Conservation (phyloP, 768 basidiomycete species). For the Coprinopsis marcescibilis region DNA sequence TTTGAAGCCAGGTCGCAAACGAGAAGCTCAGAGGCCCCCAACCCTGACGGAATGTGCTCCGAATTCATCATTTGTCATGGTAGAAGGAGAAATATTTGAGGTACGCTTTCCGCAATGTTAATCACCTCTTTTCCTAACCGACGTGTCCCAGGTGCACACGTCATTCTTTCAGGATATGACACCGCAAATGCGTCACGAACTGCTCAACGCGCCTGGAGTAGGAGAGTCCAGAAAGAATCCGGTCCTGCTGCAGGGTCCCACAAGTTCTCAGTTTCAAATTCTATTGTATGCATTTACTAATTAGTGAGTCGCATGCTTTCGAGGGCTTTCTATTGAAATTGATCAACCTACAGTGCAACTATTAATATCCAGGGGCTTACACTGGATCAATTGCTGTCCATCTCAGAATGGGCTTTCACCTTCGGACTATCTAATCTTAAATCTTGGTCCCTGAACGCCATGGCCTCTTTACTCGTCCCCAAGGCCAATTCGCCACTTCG, state of each 20-base stretch:
- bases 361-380: slow-evolving; percentile 21
- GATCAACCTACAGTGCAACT: slow-evolving; percentile 19
- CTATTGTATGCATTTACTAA: slow-evolving; percentile 34
- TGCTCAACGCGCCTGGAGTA: slow-evolving; percentile 11
- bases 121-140: background rate
- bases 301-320: slow-evolving; percentile 25
- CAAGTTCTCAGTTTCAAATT: slow-evolving; percentile 30
- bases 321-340: slow-evolving; percentile 12
- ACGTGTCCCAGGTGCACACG: slow-evolving; percentile 12
- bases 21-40: too few relatives aligned
- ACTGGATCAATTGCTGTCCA: slow-evolving; percentile 30
- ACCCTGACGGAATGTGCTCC: too few relatives aligned
- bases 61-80: too few relatives aligned
- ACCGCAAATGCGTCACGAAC: slow-evolving; percentile 10
- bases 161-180: slow-evolving; percentile 18
- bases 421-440: slow-evolving; percentile 31
- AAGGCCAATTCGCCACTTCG: slow-evolving; percentile 20
- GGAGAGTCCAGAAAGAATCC: slow-evolving; percentile 24
- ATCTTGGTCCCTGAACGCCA: slow-evolving; percentile 30
- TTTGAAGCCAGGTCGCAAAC: too few relatives aligned
- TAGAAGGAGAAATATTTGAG: background rate
- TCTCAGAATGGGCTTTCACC: slow-evolving; percentile 34
- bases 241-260: slow-evolving; percentile 32
- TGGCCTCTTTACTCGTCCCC: slow-evolving; percentile 23
- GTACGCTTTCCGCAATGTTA: background rate